These are phyloP conservation scores for barrel medic (Medicago truncatula) DNA, from an alignment of 306 rosid genomes.

Conservation along the genomic window DNA sequence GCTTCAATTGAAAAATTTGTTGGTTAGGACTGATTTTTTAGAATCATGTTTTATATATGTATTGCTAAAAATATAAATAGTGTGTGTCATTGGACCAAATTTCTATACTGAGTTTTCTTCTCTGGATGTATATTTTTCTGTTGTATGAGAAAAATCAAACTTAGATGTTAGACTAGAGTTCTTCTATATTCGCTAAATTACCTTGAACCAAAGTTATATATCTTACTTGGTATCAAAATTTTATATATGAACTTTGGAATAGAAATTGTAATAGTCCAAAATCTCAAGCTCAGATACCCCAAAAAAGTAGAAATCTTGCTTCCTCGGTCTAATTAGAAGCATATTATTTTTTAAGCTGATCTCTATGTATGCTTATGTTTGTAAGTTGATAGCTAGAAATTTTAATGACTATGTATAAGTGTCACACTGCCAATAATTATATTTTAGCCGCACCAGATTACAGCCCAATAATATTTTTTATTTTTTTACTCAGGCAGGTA, in stretches of 20 bases:
- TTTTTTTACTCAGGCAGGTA: no score
- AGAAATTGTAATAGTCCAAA: neutral
- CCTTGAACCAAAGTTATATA: neutral
- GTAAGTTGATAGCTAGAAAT: neutral
- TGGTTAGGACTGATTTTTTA: no score
- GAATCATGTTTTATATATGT: no score
- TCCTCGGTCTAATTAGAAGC: neutral
- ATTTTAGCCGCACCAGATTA: no score
- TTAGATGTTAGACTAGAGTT: neutral
- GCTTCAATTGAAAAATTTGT: no score
- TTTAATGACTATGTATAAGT: no score
- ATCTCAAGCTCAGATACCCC: neutral
- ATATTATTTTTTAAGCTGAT: neutral
- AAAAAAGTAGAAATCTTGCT: neutral
- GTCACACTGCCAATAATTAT: no score
- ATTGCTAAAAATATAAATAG: no score
- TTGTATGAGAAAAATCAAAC: neutral
- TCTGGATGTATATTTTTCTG: neutral
- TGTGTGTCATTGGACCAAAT: no score
- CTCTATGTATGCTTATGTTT: neutral
- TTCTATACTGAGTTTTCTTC: no score
- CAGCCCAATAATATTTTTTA: no score
- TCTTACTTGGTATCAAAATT: neutral
- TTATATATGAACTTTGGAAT: constrained; percentile 4
- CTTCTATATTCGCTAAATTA: neutral